Base-by-base conservation (phyloP, 768 basidiomycete genomes). In the Naganishia vaughanmartiniae region DNA sequence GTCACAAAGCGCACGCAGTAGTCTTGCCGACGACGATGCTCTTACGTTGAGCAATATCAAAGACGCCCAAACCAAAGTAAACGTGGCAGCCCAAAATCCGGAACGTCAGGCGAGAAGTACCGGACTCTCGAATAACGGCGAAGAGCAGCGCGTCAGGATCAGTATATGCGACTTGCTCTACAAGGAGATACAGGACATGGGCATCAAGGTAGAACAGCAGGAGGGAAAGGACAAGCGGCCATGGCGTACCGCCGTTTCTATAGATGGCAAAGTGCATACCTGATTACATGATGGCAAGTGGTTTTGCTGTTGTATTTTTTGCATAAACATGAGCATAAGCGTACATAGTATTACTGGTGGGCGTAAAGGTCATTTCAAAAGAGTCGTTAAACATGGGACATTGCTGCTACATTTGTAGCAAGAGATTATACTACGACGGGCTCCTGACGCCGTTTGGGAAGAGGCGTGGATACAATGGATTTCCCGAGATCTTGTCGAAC, bases 81-180 rank as follows among this genome's bases (percentile, higher is more conserved):
- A 36, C 51, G 53, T 33, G 54, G 54, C 36, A 71, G 74, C 74
- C 54, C 58, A 33, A 31, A 21, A 70, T 14, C 51, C 76, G 70
- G 69, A 81, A 72, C 72, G 76, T 70, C 39, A 56, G 58, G 71
- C 74, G 24, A 33, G 79, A 68, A 65, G 68, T 46, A 70, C 48
- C 65, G 77, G 77, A 68, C 54, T 51, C 34, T 19, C 77, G 45
- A 73, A 55, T 24, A 72, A 42, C 42, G 42, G 79, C 21, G 81
- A 83, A 71, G 81, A 84, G 45, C 75, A 81, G 15, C 69, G 73
- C 46, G 77, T 87, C 58, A 83, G 89, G 70, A 85, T 85, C 65
- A 82, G 85, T 70, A 82, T 90, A 30, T 88, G 87, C 3, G 83
- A 83, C 19, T 74, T 85, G 30, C 74, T 90, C 42, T 74, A 78